These are phyloP conservation scores for Cajanus cajan DNA, from an alignment of 306 rosid species.

Conservation along the genomic window DNA sequence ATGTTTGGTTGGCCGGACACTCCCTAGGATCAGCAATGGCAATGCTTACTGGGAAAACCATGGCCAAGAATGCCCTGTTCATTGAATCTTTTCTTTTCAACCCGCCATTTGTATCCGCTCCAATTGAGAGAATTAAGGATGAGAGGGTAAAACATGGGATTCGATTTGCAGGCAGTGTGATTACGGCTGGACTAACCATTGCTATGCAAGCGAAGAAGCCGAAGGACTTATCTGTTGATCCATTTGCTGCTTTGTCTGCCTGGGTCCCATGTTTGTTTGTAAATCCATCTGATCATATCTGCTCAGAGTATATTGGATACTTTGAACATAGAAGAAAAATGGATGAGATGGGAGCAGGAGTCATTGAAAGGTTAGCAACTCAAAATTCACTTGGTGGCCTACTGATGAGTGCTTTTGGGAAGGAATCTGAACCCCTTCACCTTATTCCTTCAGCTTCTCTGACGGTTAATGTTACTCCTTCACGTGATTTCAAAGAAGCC, in stretches of 20 bases:
- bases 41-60: constrained; percentile 80
- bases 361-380: constrained; percentile 81
- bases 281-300: constrained; percentile 68
- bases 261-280: constrained; percentile 85
- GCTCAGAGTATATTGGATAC: constrained; percentile 89
- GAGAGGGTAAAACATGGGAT: constrained; percentile 79
- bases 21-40: constrained; percentile 93
- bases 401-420: constrained; percentile 68
- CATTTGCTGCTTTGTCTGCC: constrained; percentile 60
- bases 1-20: constrained; percentile 92
- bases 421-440: constrained; percentile 72
- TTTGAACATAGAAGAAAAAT: constrained; percentile 86
- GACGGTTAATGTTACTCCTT: constrained; percentile 46
- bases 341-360: constrained; percentile 82
- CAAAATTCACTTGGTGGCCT: constrained; percentile 78
- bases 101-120: constrained; percentile 81
- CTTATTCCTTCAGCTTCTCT: constrained; percentile 89
- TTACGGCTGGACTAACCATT: constrained; percentile 80
- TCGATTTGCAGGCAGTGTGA: constrained; percentile 73
- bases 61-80: constrained; percentile 62
- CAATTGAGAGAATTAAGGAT: constrained; percentile 73
- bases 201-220: constrained; percentile 63
- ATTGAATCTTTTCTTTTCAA: constrained; percentile 79
- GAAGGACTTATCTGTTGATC: constrained; percentile 36
- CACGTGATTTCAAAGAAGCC: constrained; percentile 70